Percentiles rank a stretch among this genome's conserved stretches.
These are phyloP conservation scores for Trifolium pratense DNA, from an alignment of 306 rosid species.

Conservation along the genomic window DNA sequence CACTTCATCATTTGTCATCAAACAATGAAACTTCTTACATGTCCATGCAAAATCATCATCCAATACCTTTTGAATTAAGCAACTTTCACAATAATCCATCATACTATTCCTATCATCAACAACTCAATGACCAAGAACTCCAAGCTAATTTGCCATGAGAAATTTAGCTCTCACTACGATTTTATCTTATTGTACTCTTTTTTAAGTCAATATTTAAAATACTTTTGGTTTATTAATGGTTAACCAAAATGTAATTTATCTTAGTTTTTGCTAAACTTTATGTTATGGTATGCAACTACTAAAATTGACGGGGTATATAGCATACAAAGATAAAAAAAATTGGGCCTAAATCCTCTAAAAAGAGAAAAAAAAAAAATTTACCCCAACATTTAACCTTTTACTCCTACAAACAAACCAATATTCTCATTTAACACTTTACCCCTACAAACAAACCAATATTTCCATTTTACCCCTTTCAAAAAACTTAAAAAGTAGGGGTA, in stretches of 20 bases:
- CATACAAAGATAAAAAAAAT: too few relatives aligned
- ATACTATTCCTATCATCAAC: not conserved
- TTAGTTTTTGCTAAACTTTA: too few relatives aligned
- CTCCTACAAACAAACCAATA: too few relatives aligned
- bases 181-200: not conserved
- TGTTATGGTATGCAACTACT: not conserved
- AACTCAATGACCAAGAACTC: constrained; percentile 1
- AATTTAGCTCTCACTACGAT: constrained; percentile 1
- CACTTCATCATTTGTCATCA: constrained; percentile 1
- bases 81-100: not conserved
- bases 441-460: too few relatives aligned
- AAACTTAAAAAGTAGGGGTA: too few relatives aligned
- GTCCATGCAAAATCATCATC: constrained; percentile 1
- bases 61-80: constrained; percentile 10
- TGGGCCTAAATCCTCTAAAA: too few relatives aligned
- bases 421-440: too few relatives aligned
- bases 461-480: too few relatives aligned
- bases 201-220: not conserved
- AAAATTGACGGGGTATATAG: not conserved
- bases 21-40: constrained; percentile 13
- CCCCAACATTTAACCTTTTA: too few relatives aligned
- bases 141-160: not conserved
- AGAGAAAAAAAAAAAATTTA: too few relatives aligned
- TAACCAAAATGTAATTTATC: too few relatives aligned
- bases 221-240: too few relatives aligned